Conservation (phyloP, 108 stramenopile species). For the Schizochytrium sp. region DNA sequence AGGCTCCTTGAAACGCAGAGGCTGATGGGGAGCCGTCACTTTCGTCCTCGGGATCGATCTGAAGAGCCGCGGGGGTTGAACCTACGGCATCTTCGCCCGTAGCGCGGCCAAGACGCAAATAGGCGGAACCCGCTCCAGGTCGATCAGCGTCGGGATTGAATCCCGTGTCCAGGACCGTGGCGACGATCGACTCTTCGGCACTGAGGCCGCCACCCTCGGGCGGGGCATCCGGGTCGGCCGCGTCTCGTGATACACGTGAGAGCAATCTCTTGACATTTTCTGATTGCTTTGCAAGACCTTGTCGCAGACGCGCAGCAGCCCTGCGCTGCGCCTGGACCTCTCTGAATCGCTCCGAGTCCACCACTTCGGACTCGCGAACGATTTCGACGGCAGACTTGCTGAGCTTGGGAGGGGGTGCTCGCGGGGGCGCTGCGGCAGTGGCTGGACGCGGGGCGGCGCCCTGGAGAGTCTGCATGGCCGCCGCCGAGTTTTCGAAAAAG, state of each 20-base stretch:
- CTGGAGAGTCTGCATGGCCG: not conserved
- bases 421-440: not conserved
- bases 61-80: not conserved
- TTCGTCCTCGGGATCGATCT: not conserved
- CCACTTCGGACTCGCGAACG: not conserved
- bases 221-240: too few species aligned
- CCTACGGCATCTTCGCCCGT: not conserved
- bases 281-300: not conserved
- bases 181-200: not conserved
- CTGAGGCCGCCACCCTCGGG: not conserved
- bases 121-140: not conserved
- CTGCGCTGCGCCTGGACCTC: not conserved
- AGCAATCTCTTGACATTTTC: not conserved
- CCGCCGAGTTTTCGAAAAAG: not conserved
- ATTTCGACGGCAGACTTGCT: not conserved
- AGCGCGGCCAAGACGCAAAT: not conserved
- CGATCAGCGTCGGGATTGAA: constrained; percentile 3
- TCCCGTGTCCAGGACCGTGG: not conserved
- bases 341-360: not conserved
- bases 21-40: not conserved
- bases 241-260: not conserved
- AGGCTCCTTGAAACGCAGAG: not conserved
- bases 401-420: not conserved
- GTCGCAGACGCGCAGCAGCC: not conserved
- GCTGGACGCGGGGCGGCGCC: not conserved